Evolutionary conservation across 768 basidiomycete genomes (phyloP).

Genomic region (Cystofilobasidium macerans): DNA sequence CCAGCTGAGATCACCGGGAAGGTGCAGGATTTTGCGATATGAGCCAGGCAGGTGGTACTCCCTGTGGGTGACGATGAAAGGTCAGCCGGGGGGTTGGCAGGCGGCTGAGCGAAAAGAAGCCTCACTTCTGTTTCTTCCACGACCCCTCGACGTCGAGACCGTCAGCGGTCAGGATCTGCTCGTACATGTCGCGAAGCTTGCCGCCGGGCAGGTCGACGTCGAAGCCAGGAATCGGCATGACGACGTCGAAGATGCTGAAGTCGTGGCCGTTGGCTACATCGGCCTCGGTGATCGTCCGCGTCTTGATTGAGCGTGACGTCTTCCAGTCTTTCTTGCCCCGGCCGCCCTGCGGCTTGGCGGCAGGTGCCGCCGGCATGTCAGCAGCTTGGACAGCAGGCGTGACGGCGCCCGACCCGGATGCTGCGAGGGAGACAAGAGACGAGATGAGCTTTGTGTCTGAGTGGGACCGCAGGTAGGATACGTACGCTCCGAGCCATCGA

Average conservation of each 20-base stretch:
- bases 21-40: constrained; percentile 80
- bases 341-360: constrained; percentile 19
- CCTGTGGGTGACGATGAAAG: constrained; percentile 41
- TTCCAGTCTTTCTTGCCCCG: constrained; percentile 29
- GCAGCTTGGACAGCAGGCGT: not conserved
- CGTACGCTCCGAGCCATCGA: constrained; percentile 31
- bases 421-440: not conserved
- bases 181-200: constrained; percentile 70
- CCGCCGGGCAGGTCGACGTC: constrained; percentile 90
- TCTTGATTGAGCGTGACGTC: constrained; percentile 41
- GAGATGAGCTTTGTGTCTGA: not conserved
- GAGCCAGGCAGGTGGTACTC: constrained; percentile 88
- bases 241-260: constrained; percentile 73
- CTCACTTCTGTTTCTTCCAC: constrained; percentile 25
- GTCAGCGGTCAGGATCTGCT: constrained; percentile 67
- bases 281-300: constrained; percentile 48
- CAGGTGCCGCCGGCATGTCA: not conserved
- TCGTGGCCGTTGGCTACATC: constrained; percentile 51
- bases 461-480: not conserved
- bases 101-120: not conserved
- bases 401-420: constrained; percentile 35
- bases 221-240: constrained; percentile 94
- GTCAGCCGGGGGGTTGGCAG: not conserved
- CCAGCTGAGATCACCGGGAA: constrained; percentile 74
- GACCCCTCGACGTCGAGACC: constrained; percentile 65